Conservation (phyloP, 495 filamentous ascomycete genomes). For the Aspergillus baeticus region DNA sequence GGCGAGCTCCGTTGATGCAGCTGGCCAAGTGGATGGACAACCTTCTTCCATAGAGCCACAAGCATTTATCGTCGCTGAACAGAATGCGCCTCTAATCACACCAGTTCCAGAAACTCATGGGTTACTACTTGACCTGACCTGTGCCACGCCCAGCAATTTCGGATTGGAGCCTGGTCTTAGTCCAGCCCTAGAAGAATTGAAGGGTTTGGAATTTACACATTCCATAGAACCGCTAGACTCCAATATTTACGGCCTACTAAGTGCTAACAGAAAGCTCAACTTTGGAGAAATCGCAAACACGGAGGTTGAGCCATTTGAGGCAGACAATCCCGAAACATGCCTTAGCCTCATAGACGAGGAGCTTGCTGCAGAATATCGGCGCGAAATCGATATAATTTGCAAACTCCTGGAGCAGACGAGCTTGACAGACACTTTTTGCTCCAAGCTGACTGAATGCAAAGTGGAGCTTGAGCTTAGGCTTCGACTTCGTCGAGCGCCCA, state of each 20-base stretch:
- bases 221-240: not conserved
- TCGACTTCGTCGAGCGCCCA: not conserved
- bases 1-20: not conserved
- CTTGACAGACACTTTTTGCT: slow-evolving; percentile 8
- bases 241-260: not conserved
- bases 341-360: not conserved
- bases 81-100: not conserved
- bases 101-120: not conserved
- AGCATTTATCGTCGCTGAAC: not conserved
- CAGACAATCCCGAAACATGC: not conserved
- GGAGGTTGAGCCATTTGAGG: not conserved
- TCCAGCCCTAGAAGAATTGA: slow-evolving; percentile 17
- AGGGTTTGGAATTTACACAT: slow-evolving; percentile 20
- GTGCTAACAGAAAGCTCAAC: slow-evolving; percentile 1
- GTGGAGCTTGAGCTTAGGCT: slow-evolving; percentile 13
- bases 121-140: slow-evolving; percentile 19
- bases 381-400: slow-evolving; percentile 18
- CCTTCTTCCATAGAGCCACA: not conserved
- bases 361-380: not conserved
- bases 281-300: not conserved
- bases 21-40: not conserved
- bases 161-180: slow-evolving; percentile 3
- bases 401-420: slow-evolving; percentile 13
- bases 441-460: slow-evolving; percentile 13
- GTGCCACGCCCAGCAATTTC: slow-evolving; percentile 7